Conservation (phyloP, 129 eudicot genomes). For the Lonicera japonica region DNA sequence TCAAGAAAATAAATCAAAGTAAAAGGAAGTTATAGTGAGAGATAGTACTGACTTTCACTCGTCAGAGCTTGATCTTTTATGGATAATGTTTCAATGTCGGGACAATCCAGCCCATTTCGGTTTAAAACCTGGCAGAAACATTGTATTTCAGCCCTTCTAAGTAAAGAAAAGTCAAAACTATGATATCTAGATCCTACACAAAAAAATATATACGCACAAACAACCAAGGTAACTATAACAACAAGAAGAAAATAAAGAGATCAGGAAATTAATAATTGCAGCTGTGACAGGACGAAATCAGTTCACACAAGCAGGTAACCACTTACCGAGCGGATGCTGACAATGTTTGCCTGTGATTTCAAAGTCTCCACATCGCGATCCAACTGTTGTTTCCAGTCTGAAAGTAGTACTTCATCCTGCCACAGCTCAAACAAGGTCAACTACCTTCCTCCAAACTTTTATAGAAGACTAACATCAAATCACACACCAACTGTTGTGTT, state of each 20-base stretch:
- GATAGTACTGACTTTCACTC: conserved; percentile 54
- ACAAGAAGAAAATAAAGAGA: not conserved
- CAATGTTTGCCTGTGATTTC: conserved; percentile 66
- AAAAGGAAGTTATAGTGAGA: not conserved
- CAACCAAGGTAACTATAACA: not conserved
- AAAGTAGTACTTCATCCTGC: conserved; percentile 68
- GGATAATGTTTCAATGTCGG: conserved; percentile 60
- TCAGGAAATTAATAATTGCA: not conserved
- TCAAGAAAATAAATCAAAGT: conserved; percentile 1
- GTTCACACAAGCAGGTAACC: not conserved
- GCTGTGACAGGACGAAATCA: not conserved
- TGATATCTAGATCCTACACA: not conserved
- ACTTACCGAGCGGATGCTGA: conserved; percentile 67
- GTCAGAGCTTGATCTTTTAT: conserved; percentile 86
- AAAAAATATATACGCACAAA: not conserved
- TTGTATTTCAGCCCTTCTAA: not conserved
- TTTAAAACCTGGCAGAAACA: conserved; percentile 55
- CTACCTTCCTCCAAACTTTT: conserved; percentile 5
- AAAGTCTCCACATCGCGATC: conserved; percentile 82
- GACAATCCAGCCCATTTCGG: conserved; percentile 52
- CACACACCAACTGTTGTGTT: not conserved
- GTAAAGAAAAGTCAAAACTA: not conserved
- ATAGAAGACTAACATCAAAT: not conserved
- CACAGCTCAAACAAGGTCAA: conserved; percentile 3
- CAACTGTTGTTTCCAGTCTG: conserved; percentile 82